phyloP scores from a whole-genome alignment of 768 basidiomycete genomes.

The Ramaria sp. region DNA sequence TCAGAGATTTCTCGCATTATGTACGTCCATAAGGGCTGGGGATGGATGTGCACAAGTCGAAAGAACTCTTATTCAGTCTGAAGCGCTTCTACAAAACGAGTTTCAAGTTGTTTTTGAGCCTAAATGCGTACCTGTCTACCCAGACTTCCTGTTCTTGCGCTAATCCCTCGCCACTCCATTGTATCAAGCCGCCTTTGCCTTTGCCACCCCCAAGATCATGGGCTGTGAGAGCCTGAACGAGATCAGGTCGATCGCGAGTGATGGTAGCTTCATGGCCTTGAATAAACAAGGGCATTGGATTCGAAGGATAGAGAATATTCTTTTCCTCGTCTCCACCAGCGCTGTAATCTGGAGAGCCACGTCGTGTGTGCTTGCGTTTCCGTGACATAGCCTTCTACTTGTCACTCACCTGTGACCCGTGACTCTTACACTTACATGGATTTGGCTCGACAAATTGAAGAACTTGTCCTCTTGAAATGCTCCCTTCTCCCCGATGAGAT shows the following conservation, averaged over 20 bases:
- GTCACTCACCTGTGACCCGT: no score
- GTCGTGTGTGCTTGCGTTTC: neutral
- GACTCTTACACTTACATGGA: no score
- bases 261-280: conserved; percentile 75
- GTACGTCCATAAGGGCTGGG: no score
- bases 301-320: neutral
- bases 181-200: conserved; percentile 25
- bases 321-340: neutral
- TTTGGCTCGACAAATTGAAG: conserved; percentile 27
- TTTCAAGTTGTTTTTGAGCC: neutral
- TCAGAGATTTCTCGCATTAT: no score
- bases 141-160: conserved; percentile 33
- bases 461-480: conserved; percentile 47
- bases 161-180: conserved; percentile 18
- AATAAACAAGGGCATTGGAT: conserved; percentile 28
- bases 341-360: conserved; percentile 1
- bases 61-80: conserved; percentile 10
- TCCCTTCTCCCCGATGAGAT: conserved; percentile 55
- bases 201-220: conserved; percentile 11
- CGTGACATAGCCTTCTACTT: neutral
- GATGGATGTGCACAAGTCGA: neutral
- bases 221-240: conserved; percentile 6
- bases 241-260: conserved; percentile 29
- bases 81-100: neutral
- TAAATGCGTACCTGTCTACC: conserved; percentile 71